Percentiles rank a stretch among this genome's conserved stretches.
phyloP scores from a whole-genome alignment of 2,329 filamentous ascomycete species.

The Lachnum nothofagi region DNA sequence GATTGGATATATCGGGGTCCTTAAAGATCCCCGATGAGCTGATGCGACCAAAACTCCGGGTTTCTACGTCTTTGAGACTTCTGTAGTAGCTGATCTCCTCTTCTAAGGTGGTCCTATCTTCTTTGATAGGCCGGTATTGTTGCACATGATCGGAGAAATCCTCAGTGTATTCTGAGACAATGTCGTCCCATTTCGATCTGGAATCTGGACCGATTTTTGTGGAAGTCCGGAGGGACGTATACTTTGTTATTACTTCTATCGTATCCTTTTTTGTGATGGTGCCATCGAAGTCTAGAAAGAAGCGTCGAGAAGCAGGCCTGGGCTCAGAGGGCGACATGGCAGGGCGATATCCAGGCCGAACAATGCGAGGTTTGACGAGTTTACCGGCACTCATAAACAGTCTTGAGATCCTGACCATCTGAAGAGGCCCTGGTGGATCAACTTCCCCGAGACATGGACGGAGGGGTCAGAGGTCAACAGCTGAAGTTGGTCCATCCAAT shows the following conservation, averaged over 20 bases:
- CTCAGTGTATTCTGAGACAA: constrained; percentile 19
- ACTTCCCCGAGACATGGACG: no score
- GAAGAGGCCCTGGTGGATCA: no score
- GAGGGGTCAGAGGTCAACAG: no score
- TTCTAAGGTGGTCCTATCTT: constrained; percentile 15
- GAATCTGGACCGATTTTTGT: constrained; percentile 8
- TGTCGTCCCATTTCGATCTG: constrained; percentile 4
- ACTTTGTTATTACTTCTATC: constrained; percentile 17
- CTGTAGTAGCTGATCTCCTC: constrained; percentile 21
- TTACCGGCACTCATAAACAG: no score
- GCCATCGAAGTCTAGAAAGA: constrained; percentile 31
- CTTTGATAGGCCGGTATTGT: constrained; percentile 16
- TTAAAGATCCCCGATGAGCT: constrained; percentile 25
- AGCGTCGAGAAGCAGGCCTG: constrained; percentile 2
- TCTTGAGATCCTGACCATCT: no score
- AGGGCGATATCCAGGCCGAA: no score
- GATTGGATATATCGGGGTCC: constrained; percentile 8
- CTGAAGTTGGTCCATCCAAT: no score
- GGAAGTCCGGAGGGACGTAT: constrained; percentile 15
- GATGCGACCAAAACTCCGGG: constrained; percentile 24
- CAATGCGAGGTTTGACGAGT: no score
- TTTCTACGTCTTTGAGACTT: constrained; percentile 23
- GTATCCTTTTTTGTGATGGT: constrained; percentile 32
- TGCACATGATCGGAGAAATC: constrained; percentile 16
- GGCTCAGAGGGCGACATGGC: no score